A percentile compares a stretch with the other conserved stretches of the same genome.
Conservation (phyloP, 208 protist genomes). For the Wallacemonas sp. region DNA sequence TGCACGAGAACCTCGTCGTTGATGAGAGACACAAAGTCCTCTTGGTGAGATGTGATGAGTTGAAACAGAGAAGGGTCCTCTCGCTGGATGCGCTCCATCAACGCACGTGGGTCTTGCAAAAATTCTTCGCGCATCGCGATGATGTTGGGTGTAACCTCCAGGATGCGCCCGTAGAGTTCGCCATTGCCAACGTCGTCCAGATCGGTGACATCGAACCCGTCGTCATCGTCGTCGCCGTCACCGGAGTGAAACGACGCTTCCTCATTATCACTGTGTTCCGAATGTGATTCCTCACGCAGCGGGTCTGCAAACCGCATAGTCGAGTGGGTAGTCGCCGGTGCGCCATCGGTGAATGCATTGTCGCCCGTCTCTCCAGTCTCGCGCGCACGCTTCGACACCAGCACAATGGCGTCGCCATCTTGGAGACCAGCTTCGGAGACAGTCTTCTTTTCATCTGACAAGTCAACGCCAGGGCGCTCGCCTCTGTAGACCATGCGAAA, state of each 20-base stretch:
- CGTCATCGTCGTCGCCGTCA: constrained; percentile 13
- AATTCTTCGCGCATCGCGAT: constrained; percentile 80
- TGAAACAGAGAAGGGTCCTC: constrained; percentile 76
- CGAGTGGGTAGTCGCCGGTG: too few species aligned
- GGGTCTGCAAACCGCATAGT: too few species aligned
- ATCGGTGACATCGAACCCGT: constrained; percentile 10
- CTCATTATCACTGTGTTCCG: constrained; percentile 15
- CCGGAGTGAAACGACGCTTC: constrained; percentile 16
- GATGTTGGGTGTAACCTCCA: constrained; percentile 66
- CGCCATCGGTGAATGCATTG: too few species aligned
- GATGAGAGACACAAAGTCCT: constrained; percentile 77
- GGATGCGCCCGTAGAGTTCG: constrained; percentile 56
- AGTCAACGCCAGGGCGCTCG: constrained; percentile 31
- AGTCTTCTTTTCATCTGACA: constrained; percentile 60
- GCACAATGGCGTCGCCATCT: constrained; percentile 64
- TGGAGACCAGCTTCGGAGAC: constrained; percentile 62
- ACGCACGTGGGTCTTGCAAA: constrained; percentile 55
- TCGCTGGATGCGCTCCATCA: constrained; percentile 73
- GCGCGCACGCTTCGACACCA: constrained; percentile 38
- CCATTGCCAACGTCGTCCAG: constrained; percentile 22
- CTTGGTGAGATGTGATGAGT: constrained; percentile 74
- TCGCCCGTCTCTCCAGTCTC: constrained; percentile 15
- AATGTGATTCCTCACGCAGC: neutral
- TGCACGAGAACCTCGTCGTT: constrained; percentile 69
- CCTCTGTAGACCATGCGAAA: constrained; percentile 45